Base-by-base conservation (phyloP, 2,329 filamentous ascomycete species). In the Volutella citrinella region DNA sequence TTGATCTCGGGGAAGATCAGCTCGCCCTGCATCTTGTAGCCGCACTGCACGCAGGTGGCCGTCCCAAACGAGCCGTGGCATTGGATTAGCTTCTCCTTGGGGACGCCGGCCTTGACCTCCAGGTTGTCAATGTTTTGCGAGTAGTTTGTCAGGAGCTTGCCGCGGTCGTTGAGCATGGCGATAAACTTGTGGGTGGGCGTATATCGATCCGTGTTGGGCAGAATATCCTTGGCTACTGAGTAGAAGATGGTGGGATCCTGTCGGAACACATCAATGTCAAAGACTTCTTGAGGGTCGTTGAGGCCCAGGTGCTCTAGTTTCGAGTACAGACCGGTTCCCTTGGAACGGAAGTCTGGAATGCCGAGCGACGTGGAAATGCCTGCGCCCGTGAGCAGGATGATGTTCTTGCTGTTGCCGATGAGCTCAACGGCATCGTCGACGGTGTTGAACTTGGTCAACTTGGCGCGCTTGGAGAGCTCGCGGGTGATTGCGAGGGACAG, bases 51-150 rank as follows among this genome's bases (percentile, higher is more conserved):
- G 61, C 93, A 98, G 4, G 82, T 87, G 15, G 93, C 93, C 1
- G 85, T 94, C 26, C 90, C 90, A 66, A 96, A 97, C 7, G 88
- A 95, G 41, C 93, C 93, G 58, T 98, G 93, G 59, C 93, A 97
- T 63, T 98, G 91, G 18, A 98, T 84, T 13, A 97, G 74, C 56
- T 93, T 95, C 20, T 87, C 82, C 2, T 79, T 74, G 15, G 71
- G 65, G 40, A 98, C 87, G 15, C 93, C 93, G 1, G 91, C 91
- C 53, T 86, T 82, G 42, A 82, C 77, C 61, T 98, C 91, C 32
- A 96, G 80, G 51, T 96, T 96, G 69, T 98, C 93, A 55, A 98
- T 97, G 61, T 98, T 98, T 60, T 98, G 93, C 1, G 93, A 95
- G 68, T 96, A 98, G 65, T 97, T 96, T 25, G 90, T 97, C 40